phyloP scores from a whole-genome alignment of 805 yeast genomes.

The Pichia californica region DNA sequence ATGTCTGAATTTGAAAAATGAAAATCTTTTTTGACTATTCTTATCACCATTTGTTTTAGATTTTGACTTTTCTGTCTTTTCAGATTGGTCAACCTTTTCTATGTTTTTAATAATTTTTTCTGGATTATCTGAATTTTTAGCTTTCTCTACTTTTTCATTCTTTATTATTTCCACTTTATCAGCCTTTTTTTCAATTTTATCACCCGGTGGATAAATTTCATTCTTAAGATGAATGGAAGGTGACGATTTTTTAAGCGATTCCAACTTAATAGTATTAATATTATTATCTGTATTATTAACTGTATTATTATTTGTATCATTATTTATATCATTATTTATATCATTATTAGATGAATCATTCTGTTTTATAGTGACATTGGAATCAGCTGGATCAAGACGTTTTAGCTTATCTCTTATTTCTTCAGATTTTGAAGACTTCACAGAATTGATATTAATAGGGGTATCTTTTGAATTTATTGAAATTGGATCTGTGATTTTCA shows the following conservation, averaged over 20 bases:
- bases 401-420: neutral
- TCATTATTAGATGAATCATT: too few relatives aligned
- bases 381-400: neutral
- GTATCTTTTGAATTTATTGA: neutral
- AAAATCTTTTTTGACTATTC: constrained; percentile 4
- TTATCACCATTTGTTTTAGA: too few relatives aligned
- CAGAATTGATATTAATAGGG: neutral
- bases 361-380: neutral
- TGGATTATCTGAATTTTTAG: neutral
- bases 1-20: constrained; percentile 7
- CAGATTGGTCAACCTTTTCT: too few relatives aligned
- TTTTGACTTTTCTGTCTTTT: too few relatives aligned
- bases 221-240: too few relatives aligned
- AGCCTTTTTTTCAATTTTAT: too few relatives aligned
- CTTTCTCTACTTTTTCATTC: neutral
- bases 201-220: too few relatives aligned
- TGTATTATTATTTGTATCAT: neutral
- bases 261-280: too few relatives aligned
- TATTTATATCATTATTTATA: neutral
- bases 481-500: neutral
- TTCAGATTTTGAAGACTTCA: neutral
- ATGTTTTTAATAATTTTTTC: neutral
- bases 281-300: neutral
- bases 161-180: too few relatives aligned
- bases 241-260: too few relatives aligned